Conservation (phyloP, 2,329 filamentous ascomycete species). For the Epicoccum sorghinum region DNA sequence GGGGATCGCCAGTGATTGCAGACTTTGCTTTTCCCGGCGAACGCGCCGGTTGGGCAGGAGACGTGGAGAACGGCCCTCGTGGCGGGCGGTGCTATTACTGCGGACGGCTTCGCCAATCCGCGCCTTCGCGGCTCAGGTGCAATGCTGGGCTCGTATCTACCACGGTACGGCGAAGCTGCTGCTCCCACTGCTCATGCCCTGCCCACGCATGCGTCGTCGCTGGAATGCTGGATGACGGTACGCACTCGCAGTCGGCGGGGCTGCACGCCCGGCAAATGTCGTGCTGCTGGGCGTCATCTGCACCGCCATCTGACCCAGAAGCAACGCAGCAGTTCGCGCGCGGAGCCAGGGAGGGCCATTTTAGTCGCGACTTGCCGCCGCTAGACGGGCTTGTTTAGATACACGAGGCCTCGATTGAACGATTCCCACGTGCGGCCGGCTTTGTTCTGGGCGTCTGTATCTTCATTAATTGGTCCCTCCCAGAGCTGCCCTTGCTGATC, state of each 20-base stretch:
- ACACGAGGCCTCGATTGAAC: slow-evolving; percentile 48
- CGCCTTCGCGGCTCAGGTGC: slow-evolving; percentile 1
- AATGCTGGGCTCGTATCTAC: slow-evolving; percentile 1
- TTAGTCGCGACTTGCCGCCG: slow-evolving; percentile 46
- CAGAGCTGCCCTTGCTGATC: slow-evolving; percentile 17
- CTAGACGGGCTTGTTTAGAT: slow-evolving; percentile 42
- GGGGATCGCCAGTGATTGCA: slow-evolving; percentile 12
- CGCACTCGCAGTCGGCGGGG: background rate
- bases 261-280: slow-evolving; percentile 13
- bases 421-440: slow-evolving; percentile 47
- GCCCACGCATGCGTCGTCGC: slow-evolving; percentile 9
- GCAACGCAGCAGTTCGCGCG: slow-evolving; percentile 27
- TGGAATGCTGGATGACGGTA: slow-evolving; percentile 19
- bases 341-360: slow-evolving; percentile 34
- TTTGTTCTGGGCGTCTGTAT: slow-evolving; percentile 33
- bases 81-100: slow-evolving; percentile 28
- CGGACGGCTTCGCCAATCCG: slow-evolving; percentile 26
- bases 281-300: slow-evolving; percentile 20
- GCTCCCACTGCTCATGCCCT: slow-evolving; percentile 3
- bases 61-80: slow-evolving; percentile 30
- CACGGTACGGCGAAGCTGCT: slow-evolving; percentile 15
- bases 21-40: slow-evolving; percentile 23
- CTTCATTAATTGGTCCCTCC: slow-evolving; percentile 38
- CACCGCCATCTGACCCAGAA: slow-evolving; percentile 22
- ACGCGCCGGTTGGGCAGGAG: slow-evolving; percentile 30